Evolutionary conservation across 371 early-diverging fungal genomes (phyloP).

Genomic region (Smittium culicis): DNA sequence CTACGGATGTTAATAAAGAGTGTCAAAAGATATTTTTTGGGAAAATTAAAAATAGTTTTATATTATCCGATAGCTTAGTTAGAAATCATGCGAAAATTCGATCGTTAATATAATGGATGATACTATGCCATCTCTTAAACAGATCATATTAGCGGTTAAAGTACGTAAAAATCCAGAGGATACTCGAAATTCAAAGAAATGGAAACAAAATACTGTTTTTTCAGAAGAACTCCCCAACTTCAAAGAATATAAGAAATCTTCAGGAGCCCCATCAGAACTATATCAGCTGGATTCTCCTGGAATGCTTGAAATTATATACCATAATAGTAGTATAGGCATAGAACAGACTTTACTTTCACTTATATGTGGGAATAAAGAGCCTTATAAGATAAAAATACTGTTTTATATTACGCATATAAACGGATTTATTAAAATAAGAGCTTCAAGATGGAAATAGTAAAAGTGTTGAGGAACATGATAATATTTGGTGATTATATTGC

Average conservation of each 20-base stretch:
- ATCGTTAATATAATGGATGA: not conserved
- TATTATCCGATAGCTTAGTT: not conserved
- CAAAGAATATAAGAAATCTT: not conserved
- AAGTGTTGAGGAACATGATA: constrained; percentile 23
- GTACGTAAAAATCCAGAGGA: not conserved
- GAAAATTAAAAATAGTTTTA: not conserved
- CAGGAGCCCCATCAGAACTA: not conserved
- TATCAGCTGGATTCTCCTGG: not conserved
- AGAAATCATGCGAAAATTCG: not conserved
- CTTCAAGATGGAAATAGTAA: constrained; percentile 20
- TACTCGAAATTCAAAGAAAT: not conserved
- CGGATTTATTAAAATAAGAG: constrained; percentile 8
- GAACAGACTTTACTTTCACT: not conserved
- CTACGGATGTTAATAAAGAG: not conserved
- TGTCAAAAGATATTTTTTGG: not conserved
- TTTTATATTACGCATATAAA: not conserved
- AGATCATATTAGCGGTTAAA: not conserved
- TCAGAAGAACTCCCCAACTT: not conserved
- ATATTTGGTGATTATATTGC: constrained; percentile 21
- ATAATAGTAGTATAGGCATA: not conserved
- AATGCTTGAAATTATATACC: not conserved
- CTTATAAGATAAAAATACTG: not conserved
- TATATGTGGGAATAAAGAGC: not conserved
- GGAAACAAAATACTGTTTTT: not conserved
- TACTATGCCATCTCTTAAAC: not conserved